Evolutionary conservation across 225 moss, liverwort and hornwort genomes (phyloP).

Genomic region (Marchantia polymorpha): DNA sequence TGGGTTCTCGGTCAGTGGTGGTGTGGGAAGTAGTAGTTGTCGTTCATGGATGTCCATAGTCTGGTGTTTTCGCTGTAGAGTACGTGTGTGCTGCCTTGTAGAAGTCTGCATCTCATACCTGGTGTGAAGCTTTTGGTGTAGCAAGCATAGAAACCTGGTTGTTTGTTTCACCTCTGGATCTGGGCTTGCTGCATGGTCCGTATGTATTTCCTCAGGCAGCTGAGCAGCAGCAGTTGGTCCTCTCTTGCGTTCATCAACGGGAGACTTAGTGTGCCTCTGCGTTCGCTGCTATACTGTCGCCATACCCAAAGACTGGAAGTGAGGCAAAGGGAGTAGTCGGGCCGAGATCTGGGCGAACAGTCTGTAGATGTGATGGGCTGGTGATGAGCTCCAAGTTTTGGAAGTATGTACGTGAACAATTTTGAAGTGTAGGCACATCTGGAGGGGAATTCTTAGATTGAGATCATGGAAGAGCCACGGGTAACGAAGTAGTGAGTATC

Average conservation of each 20-base stretch:
- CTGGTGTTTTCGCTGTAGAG: conserved; percentile 18
- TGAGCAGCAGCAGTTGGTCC: conserved; percentile 62
- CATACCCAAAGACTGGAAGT: conserved; percentile 7
- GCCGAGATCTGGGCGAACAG: background rate
- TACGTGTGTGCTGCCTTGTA: conserved; percentile 19
- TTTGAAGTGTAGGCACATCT: conserved; percentile 28
- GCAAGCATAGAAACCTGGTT: conserved; percentile 48
- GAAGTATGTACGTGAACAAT: conserved; percentile 18
- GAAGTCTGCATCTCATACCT: conserved; percentile 31
- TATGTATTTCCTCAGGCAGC: conserved; percentile 73
- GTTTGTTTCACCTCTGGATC: conserved; percentile 55
- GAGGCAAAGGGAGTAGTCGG: conserved; percentile 23
- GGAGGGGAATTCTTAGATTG: background rate
- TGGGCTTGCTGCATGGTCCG: conserved; percentile 59
- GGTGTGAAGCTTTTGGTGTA: conserved; percentile 39
- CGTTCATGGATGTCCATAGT: conserved; percentile 3
- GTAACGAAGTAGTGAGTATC: background rate
- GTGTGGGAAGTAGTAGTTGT: conserved; percentile 3
- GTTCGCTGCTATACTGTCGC: conserved; percentile 18
- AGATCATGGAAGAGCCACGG: background rate
- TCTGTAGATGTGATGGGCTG: conserved; percentile 15
- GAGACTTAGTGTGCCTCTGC: conserved; percentile 26
- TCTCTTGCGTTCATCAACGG: conserved; percentile 26
- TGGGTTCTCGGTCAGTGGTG: conserved; percentile 11
- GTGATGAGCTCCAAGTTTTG: background rate